A percentile compares a stretch with the other conserved stretches of the same genome.
These are phyloP conservation scores for Backusella tarrabulga DNA, from an alignment of 192 early-diverging fungal species.

Conservation along the genomic window DNA sequence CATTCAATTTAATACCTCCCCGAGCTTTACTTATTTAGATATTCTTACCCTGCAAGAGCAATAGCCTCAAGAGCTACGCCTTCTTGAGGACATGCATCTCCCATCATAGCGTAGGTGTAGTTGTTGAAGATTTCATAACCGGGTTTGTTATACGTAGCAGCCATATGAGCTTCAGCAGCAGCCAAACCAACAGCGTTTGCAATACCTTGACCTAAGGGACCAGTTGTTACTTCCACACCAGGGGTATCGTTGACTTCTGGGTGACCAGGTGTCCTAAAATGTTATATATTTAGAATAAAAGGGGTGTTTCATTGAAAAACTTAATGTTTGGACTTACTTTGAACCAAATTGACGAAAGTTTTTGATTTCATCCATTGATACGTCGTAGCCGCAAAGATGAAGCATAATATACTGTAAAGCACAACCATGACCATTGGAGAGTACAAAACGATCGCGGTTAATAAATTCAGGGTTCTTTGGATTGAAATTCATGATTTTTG, in stretches of 20 bases:
- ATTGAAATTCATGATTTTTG: conserved; percentile 74
- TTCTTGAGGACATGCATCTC: conserved; percentile 98
- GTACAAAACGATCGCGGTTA: conserved; percentile 95
- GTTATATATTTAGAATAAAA: background rate
- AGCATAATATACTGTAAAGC: conserved; percentile 88
- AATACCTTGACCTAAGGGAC: conserved; percentile 94
- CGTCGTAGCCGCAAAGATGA: conserved; percentile 86
- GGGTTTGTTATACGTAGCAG: conserved; percentile 89
- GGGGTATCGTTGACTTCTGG: conserved; percentile 84
- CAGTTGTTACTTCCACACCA: conserved; percentile 96
- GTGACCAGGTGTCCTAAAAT: conserved; percentile 88
- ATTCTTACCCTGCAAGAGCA: conserved; percentile 83
- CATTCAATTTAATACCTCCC: background rate
- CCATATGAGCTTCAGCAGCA: conserved; percentile 81
- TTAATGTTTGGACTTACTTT: conserved; percentile 63
- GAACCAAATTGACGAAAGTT: conserved; percentile 77
- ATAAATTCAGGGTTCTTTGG: conserved; percentile 86
- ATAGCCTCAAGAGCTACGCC: conserved; percentile 91
- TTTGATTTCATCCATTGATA: conserved; percentile 90
- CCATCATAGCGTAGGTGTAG: conserved; percentile 77
- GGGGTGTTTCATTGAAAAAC: background rate
- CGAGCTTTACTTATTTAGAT: background rate
- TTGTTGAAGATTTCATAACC: conserved; percentile 84
- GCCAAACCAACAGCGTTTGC: conserved; percentile 92
- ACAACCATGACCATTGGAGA: conserved; percentile 97